These are phyloP conservation scores for Pseudogymnoascus verrucosus DNA, from an alignment of 2,329 filamentous ascomycete genomes.

Conservation along the genomic window DNA sequence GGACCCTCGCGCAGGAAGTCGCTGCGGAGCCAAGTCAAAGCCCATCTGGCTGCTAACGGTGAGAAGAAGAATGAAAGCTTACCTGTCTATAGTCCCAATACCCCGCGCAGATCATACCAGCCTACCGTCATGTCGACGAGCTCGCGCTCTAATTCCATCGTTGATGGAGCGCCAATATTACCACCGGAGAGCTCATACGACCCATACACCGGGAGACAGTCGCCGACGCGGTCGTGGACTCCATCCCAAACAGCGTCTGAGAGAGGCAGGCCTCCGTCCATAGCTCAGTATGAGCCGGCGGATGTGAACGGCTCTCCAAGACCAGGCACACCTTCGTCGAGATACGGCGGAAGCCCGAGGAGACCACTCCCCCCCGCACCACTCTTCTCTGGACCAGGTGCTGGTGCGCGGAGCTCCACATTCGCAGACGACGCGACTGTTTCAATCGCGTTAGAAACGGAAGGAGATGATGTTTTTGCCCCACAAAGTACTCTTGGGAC, in stretches of 20 bases:
- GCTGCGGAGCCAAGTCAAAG: slow-evolving; percentile 15
- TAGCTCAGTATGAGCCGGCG: slow-evolving; percentile 70
- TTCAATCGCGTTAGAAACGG: slow-evolving; percentile 58
- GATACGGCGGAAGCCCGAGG: slow-evolving; percentile 80
- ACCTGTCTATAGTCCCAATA: slow-evolving; percentile 22
- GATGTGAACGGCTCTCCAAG: slow-evolving; percentile 85
- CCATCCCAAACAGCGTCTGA: slow-evolving; percentile 48
- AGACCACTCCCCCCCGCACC: slow-evolving; percentile 84
- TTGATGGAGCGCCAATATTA: slow-evolving; percentile 53
- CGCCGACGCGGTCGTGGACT: slow-evolving; percentile 51
- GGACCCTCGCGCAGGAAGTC: slow-evolving; percentile 39
- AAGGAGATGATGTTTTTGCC: slow-evolving; percentile 62
- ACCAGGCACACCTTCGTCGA: slow-evolving; percentile 82
- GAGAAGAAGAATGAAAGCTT: slow-evolving; percentile 19
- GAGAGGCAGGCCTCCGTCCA: slow-evolving; percentile 55
- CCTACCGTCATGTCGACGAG: slow-evolving; percentile 36
- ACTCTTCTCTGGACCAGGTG: slow-evolving; percentile 58
- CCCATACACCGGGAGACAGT: slow-evolving; percentile 43
- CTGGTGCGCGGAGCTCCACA: slow-evolving; percentile 40
- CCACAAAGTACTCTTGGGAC: slow-evolving; percentile 33
- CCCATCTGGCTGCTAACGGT: slow-evolving; percentile 23
- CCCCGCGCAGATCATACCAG: slow-evolving; percentile 39
- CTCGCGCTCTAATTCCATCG: slow-evolving; percentile 41
- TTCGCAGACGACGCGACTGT: slow-evolving; percentile 63
- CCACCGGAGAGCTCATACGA: slow-evolving; percentile 58